Conservation (phyloP, 441 rosid genomes). For the Bruguiera hainesii region DNA sequence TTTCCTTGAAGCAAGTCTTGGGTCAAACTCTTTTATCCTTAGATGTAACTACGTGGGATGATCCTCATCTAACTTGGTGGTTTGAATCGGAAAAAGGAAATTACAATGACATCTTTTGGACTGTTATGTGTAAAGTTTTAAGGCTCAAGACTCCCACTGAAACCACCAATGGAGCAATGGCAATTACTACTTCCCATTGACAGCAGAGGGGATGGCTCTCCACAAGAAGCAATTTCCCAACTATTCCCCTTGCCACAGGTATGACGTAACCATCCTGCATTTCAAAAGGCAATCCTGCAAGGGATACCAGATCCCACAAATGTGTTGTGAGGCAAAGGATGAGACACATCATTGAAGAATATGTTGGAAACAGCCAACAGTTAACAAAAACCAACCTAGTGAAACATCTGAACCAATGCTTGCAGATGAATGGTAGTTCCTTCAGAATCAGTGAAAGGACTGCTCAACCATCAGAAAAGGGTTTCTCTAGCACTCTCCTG, state of each 20-base stretch:
- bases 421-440: slow-evolving; percentile 43
- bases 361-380: slow-evolving; percentile 2
- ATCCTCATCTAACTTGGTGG: slow-evolving; percentile 60
- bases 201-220: slow-evolving; percentile 72
- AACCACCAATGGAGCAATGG: slow-evolving; percentile 59
- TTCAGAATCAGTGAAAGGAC: slow-evolving; percentile 31
- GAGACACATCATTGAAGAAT: slow-evolving; percentile 12
- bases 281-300: slow-evolving; percentile 60
- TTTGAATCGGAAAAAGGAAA: slow-evolving; percentile 11
- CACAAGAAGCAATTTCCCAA: slow-evolving; percentile 59
- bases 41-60: slow-evolving; percentile 65
- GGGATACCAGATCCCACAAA: slow-evolving; percentile 52
- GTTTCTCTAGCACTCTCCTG: slow-evolving; percentile 41
- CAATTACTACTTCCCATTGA: slow-evolving; percentile 54
- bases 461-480: slow-evolving; percentile 22
- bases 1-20: slow-evolving; percentile 33
- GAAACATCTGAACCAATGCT: slow-evolving; percentile 66
- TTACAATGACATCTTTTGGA: not conserved
- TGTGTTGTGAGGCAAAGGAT: slow-evolving; percentile 1
- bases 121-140: not conserved
- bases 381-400: slow-evolving; percentile 39
- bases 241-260: slow-evolving; percentile 39
- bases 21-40: slow-evolving; percentile 56
- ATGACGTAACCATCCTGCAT: slow-evolving; percentile 56
- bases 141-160: slow-evolving; percentile 39